A percentile compares a stretch with the other conserved stretches of the same genome.
Evolutionary conservation across 1,139 yeast species (phyloP).

Genomic region (Eremothecium cymbalariae): DNA sequence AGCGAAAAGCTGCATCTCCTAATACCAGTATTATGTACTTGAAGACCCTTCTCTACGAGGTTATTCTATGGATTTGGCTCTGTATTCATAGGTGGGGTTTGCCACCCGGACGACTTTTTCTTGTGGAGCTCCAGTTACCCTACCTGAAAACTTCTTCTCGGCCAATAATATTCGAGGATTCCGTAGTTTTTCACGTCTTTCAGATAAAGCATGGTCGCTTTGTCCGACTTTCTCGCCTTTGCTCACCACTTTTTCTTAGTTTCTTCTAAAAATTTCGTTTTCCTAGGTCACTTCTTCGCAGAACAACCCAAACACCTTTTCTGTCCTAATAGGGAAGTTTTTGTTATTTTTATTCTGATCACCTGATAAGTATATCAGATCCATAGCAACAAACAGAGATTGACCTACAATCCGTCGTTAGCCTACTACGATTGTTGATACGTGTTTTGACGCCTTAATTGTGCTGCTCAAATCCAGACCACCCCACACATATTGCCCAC

Average conservation of each 20-base stretch:
- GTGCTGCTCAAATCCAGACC: slow-evolving; percentile 32
- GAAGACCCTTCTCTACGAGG: not conserved
- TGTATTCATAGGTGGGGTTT: not conserved
- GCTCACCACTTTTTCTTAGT: slow-evolving; percentile 18
- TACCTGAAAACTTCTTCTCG: slow-evolving; percentile 4
- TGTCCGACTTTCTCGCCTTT: slow-evolving; percentile 18
- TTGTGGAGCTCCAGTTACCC: slow-evolving; percentile 15
- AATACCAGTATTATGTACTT: not conserved
- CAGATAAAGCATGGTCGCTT: slow-evolving; percentile 14
- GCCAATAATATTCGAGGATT: slow-evolving; percentile 16
- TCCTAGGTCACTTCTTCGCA: slow-evolving; percentile 2
- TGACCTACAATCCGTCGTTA: not conserved
- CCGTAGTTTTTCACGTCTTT: slow-evolving; percentile 5
- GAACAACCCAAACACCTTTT: slow-evolving; percentile 3
- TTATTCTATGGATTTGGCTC: not conserved
- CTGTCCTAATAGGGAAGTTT: slow-evolving; percentile 1
- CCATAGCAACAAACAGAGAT: too few relatives aligned
- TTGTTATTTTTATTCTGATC: not conserved
- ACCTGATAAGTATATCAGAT: slow-evolving; percentile 1
- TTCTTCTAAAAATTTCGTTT: slow-evolving; percentile 7
- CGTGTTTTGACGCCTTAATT: slow-evolving; percentile 34
- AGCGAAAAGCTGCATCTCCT: not conserved
- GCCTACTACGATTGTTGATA: not conserved
- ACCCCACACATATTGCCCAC: slow-evolving; percentile 2
- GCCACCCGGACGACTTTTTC: slow-evolving; percentile 9